These are phyloP conservation scores for Elaeagnus macrophylla DNA, from an alignment of 306 rosid genomes.

Conservation along the genomic window DNA sequence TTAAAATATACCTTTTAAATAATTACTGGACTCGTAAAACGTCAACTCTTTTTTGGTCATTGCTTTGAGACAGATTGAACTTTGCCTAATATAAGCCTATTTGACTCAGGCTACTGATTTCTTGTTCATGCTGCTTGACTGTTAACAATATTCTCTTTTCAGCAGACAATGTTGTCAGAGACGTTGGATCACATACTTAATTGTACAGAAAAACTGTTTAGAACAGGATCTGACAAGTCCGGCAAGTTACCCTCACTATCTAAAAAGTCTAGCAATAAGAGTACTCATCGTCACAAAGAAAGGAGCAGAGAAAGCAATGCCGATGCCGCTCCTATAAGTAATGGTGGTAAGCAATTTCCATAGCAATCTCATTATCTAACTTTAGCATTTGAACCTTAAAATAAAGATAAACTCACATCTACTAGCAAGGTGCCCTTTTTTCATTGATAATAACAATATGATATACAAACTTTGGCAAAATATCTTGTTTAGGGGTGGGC, in stretches of 20 bases:
- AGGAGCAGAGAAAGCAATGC: constrained; percentile 22
- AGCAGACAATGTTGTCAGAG: constrained; percentile 44
- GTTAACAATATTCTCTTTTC: constrained; percentile 3
- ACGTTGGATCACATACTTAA: constrained; percentile 49
- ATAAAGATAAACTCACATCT: too few relatives aligned
- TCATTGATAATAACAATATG: too few relatives aligned
- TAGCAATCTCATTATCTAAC: not conserved
- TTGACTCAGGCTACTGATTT: not conserved
- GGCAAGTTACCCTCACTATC: constrained; percentile 18
- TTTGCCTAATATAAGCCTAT: not conserved
- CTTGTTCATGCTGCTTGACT: not conserved
- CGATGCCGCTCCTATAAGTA: constrained; percentile 24
- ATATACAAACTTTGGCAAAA: too few relatives aligned
- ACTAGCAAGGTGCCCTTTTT: too few relatives aligned
- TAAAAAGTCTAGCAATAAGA: constrained; percentile 27
- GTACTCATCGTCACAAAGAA: constrained; percentile 12
- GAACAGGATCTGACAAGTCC: constrained; percentile 24
- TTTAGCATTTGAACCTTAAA: too few relatives aligned
- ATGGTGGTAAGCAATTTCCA: constrained; percentile 35
- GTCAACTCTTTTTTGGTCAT: too few relatives aligned
- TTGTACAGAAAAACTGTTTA: constrained; percentile 50
- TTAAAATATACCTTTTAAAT: too few relatives aligned
- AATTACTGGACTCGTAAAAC: too few relatives aligned
- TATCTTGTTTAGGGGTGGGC: too few relatives aligned
- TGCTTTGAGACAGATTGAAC: not conserved